A percentile compares a stretch with the other conserved stretches of the same genome.
phyloP scores from a whole-genome alignment of 441 rosid species.

The Syzygium syzygioides region DNA sequence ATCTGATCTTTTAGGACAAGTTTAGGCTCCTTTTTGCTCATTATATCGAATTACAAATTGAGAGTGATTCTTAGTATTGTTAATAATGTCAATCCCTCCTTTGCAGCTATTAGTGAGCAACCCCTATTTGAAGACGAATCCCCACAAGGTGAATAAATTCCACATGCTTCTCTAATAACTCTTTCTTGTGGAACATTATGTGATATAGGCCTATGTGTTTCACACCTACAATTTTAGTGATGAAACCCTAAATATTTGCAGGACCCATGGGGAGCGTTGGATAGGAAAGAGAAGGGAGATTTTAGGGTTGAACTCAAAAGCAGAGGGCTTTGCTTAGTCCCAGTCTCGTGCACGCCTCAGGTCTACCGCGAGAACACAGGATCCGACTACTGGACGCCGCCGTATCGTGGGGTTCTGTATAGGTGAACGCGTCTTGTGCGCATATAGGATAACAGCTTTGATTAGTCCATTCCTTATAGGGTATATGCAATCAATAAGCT shows the following conservation, averaged over 20 bases:
- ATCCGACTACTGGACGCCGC: conserved; percentile 77
- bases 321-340: conserved; percentile 83
- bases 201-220: not conserved
- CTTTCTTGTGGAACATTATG: not conserved
- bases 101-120: conserved; percentile 61
- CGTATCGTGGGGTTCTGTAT: conserved; percentile 70
- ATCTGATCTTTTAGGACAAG: not conserved
- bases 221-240: not conserved
- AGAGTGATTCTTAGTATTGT: not conserved
- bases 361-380: conserved; percentile 53
- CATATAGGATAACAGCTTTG: not conserved
- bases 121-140: conserved; percentile 62
- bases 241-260: conserved; percentile 10
- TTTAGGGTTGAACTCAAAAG: conserved; percentile 47
- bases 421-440: conserved; percentile 23
- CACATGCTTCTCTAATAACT: not conserved
- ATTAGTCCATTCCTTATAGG: not conserved
- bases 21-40: not conserved
- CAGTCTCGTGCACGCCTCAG: conserved; percentile 57
- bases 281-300: conserved; percentile 49
- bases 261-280: conserved; percentile 74
- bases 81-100: not conserved
- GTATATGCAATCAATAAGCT: not conserved
- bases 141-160: conserved; percentile 33
- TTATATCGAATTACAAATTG: not conserved